Conservation (phyloP, 1,284 basidiomycete genomes). For the Inonotus obliquus region DNA sequence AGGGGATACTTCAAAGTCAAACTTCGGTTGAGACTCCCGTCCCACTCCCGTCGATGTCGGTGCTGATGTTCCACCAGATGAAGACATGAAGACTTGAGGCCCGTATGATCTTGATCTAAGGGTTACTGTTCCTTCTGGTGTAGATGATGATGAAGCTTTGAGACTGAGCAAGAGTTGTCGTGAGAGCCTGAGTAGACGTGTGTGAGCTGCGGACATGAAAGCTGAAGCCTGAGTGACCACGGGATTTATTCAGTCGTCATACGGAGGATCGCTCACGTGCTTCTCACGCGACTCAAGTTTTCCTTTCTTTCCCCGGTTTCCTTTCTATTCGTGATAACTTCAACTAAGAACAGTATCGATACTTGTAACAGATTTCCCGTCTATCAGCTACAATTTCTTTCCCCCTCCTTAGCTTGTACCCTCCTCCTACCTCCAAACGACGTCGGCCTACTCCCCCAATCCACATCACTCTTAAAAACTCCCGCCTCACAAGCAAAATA, state of each 20-base stretch:
- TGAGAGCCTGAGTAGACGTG: not conserved
- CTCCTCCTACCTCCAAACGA: not conserved
- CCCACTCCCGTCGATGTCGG: not conserved
- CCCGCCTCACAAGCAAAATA: not conserved
- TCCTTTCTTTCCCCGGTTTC: not conserved
- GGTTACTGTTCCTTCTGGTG: no score
- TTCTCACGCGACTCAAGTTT: not conserved
- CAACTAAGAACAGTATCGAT: not conserved
- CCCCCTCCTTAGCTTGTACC: not conserved
- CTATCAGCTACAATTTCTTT: not conserved
- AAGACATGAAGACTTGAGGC: not conserved
- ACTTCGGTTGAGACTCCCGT: slow-evolving; percentile 10
- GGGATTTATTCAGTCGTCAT: not conserved
- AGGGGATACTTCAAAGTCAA: slow-evolving; percentile 48
- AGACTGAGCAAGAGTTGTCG: not conserved
- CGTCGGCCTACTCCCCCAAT: slow-evolving; percentile 7
- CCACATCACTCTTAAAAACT: slow-evolving; percentile 4
- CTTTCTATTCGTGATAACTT: not conserved
- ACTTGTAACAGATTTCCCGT: no score
- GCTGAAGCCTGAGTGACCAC: not conserved
- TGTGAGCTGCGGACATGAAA: slow-evolving; percentile 3
- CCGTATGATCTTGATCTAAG: not conserved
- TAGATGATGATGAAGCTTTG: not conserved
- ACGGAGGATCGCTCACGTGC: not conserved
- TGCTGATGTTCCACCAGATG: not conserved